Base-by-base conservation (phyloP, 2,329 filamentous ascomycete species). In the Talaromyces sp. region DNA sequence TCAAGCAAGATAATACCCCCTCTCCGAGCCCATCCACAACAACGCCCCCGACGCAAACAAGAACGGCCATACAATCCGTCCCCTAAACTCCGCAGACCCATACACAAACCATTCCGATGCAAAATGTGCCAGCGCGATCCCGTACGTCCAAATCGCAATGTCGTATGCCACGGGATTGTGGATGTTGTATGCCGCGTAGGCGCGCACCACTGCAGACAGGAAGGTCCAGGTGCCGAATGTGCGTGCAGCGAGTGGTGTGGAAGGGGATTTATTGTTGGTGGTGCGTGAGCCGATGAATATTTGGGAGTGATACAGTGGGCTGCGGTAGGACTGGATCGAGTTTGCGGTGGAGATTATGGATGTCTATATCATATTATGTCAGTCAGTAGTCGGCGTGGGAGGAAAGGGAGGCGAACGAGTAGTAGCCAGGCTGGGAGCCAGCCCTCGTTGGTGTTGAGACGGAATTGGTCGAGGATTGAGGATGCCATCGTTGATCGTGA, bases 161-260 rank as follows among this genome's bases (percentile, higher is more conserved):
- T 95, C 86, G 77, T 96, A 97, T 63, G 93, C 83, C 52, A 86
- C 84, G 0, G 86, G 85, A 67, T 92, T 84, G 69, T 87, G 83
- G 68, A 96, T 87, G 77, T 96, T 84, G 80, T 96, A 96, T 39
- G 91, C 91, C 4, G 92, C 91, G 74, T 96, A 96, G 69, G 93
- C 81, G 61, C 93, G 87, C 52, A 96, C 85, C 60, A 96, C 81
- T 66, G 88, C 86, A 6, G 90, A 89, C 66, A 96, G 83, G 65
- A 94, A 84, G 0, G 93, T 96, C 89, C 93, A 97, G 35, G 91
- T 95, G 62, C 90, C 93, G 76, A 96, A 96, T 22, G 92, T 88
- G 68, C 92, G 89, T 31, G 89, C 89, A 11, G 88, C 89, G 35
- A 97, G 86, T 5, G 90, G 87, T 6, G 91, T 93, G 64, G 92